Base-by-base conservation (phyloP, 495 filamentous ascomycete genomes). In the Neurospora sp. region DNA sequence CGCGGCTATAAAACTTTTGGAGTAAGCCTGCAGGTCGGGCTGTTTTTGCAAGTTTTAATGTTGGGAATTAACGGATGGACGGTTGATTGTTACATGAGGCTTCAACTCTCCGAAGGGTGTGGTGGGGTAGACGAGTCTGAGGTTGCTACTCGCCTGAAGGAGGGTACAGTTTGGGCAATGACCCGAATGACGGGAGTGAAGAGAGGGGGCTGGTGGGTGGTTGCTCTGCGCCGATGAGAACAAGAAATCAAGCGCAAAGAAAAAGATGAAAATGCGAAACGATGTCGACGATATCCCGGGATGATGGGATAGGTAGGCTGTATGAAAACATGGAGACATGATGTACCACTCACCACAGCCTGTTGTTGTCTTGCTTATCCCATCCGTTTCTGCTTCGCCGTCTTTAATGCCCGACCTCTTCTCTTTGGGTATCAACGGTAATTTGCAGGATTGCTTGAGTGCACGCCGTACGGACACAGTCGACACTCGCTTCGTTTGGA, bases 341-440 rank as follows among this genome's bases (percentile, higher is more conserved):
- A 44, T 38, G 41, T 44, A 48, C 72, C 44, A 59, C 69, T 71
- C 39, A 70, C 70, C 31, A 72, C 72, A 23, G 69, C 54, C 27
- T 62, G 14, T 27, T 35, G 12, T 31, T 35, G 23, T 62, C 54
- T 62, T 31, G 23, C 12, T 31, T 31, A 62, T 62, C 14, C 46
- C 54, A 18, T 35, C 54, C 27, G 54, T 62, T 62, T 69, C 59
- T 69, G 70, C 54, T 70, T 73, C 66, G 46, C 75, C 72, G 70
- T 59, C 69, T 77, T 81, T 80, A 70, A 71, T 81, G 79, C 80
- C 80, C 78, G 79, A 81, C 73, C 73, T 69, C 44, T 41, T 74
- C 72, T 18, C 71, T 73, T 81, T 81, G 79, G 80, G 80, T 80
- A 81, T 42, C 80, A 80, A 81, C 71, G 70, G 54, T 9, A 66